Evolutionary conservation across 2,329 filamentous ascomycete genomes (phyloP), one percentile per base, ranked within the genome.

Genomic region (Phaeoacremonium minimum): DNA sequence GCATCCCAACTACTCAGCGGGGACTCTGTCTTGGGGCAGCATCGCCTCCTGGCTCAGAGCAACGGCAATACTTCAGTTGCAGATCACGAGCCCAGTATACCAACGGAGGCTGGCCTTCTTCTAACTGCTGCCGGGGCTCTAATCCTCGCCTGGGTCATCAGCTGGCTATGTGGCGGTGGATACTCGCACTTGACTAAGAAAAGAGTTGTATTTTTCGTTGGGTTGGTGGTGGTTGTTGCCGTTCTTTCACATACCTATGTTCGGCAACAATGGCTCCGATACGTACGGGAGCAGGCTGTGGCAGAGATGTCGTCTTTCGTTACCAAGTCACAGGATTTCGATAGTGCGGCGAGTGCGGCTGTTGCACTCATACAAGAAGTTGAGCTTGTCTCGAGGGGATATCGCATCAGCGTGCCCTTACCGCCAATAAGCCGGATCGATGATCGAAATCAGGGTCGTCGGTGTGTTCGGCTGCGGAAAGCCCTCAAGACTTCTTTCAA

Each of bases 361-460:
- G 69, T 95, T 37, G 80, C 85, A 26, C 75, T 95, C 42, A 83
- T 96, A 44, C 90, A 95, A 58, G 90, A 96, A 62, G 89, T 96
- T n/a, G 90, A 96, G 64, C 73, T 96, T 19, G 89, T 96, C 17
- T 94, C 90, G 18, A 80, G 90, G 48, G 90, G 90, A 15, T 96
- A 37, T 51, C 32, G 20, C 15, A 40, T 42, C 36, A 94, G 87
- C 69, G 84, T 81, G 13, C 91, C 90, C 16, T 65, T 97, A 22
- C 91, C 93, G 6, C 93, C 93, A n/a, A 85, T 96, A 42, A 94
- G 86, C 47, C 80, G 91, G 31, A 71, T 98, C 19, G 93, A 98
- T 57, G 88, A 94, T 48, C 81, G 81, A 42, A 80, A 80, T 30
- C 86, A 94, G 56, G 77, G 73, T 7, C 77, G 88, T 48, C 83